A percentile compares a stretch with the other conserved stretches of the same genome.
Conservation (phyloP, 2,329 filamentous ascomycete genomes). For the Aspergillus sp. region DNA sequence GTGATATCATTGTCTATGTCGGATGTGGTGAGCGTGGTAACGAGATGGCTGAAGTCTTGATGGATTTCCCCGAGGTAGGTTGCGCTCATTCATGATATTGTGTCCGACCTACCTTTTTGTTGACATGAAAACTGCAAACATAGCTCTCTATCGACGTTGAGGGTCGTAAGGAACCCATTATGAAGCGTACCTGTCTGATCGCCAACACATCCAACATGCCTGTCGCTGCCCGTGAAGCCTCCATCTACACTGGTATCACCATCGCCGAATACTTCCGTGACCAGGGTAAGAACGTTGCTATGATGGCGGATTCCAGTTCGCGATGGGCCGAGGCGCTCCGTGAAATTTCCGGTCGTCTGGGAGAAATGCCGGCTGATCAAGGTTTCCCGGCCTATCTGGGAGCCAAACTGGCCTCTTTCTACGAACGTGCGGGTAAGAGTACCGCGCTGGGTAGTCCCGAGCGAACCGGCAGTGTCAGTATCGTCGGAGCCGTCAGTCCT, state of each 20-base stretch:
- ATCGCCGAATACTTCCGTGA: constrained; percentile 96
- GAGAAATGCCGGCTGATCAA: constrained; percentile 99
- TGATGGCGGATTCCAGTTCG: constrained; percentile 99
- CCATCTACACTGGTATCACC: constrained; percentile 95
- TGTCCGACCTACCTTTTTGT: background rate
- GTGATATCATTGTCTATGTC: constrained; percentile 96
- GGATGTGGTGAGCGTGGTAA: constrained; percentile 91
- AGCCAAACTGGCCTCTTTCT: constrained; percentile 96
- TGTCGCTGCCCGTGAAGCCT: constrained; percentile 93
- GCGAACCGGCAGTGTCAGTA: constrained; percentile 85
- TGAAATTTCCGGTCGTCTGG: constrained; percentile 96
- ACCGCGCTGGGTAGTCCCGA: constrained; percentile 80
- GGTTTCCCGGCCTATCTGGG: constrained; percentile 97
- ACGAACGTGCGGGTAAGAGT: constrained; percentile 91
- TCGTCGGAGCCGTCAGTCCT: constrained; percentile 93
- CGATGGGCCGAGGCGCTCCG: constrained; percentile 97
- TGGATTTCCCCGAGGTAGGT: constrained; percentile 85
- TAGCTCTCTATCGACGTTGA: constrained; percentile 85
- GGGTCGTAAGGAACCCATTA: constrained; percentile 94
- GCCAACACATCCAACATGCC: constrained; percentile 99
- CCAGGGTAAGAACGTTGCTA: constrained; percentile 92
- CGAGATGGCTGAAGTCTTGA: constrained; percentile 99
- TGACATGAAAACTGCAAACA: background rate
- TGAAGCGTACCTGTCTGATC: constrained; percentile 98
- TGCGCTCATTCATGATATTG: background rate